Evolutionary conservation across 1,284 basidiomycete genomes (phyloP).

Genomic region (Mycena sp.): DNA sequence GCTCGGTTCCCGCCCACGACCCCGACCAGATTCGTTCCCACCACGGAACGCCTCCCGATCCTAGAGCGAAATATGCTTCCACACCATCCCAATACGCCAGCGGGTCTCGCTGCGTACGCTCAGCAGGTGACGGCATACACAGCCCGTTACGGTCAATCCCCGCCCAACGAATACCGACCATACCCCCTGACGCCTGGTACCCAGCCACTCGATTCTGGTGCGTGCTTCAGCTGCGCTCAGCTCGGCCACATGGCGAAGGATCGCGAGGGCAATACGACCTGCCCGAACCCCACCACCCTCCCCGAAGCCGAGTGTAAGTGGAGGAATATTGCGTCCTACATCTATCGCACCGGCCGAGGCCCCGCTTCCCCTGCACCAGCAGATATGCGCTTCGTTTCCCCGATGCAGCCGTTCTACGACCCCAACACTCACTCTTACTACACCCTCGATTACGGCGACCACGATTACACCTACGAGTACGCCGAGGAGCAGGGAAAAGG

Average conservation of each 20-base stretch:
- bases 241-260: neutral
- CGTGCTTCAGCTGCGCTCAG: neutral
- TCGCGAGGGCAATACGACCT: neutral
- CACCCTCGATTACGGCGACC: neutral
- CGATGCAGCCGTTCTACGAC: neutral
- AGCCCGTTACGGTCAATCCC: neutral
- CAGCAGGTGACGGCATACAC: neutral
- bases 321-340: neutral
- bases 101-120: neutral
- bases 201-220: neutral
- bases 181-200: conserved; percentile 7
- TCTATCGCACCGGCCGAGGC: neutral
- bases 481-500: neutral
- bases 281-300: neutral
- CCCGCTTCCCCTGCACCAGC: neutral
- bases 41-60: no score
- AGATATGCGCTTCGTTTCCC: neutral
- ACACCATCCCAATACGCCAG: neutral
- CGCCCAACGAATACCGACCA: neutral
- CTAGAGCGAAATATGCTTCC: no score
- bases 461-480: neutral
- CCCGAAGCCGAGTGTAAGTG: neutral
- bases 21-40: no score
- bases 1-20: no score
- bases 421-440: neutral